Conservation (phyloP, 345 rosid genomes). For the Dipteronia dyeriana region DNA sequence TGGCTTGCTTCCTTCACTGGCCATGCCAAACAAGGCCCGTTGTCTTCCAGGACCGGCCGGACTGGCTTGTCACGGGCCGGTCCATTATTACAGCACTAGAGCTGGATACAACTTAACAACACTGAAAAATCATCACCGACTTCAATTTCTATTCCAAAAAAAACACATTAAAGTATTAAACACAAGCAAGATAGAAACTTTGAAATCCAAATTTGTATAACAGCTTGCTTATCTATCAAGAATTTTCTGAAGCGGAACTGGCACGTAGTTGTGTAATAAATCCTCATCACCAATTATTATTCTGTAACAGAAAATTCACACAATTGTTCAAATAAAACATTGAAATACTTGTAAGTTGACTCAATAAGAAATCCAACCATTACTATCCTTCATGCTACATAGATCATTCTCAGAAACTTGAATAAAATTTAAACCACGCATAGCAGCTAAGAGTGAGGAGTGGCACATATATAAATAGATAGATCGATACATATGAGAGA, state of each 20-base stretch:
- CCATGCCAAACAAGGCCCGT: too few species aligned
- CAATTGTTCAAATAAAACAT: too few species aligned
- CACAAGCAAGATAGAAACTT: background rate
- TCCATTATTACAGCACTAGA: too few species aligned
- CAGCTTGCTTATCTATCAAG: slow-evolving; percentile 93
- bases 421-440: slow-evolving; percentile 60
- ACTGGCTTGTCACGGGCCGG: too few species aligned
- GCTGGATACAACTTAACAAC: background rate
- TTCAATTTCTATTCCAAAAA: background rate
- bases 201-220: background rate
- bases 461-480: too few species aligned
- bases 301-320: background rate
- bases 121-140: background rate
- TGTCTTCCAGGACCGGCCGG: too few species aligned
- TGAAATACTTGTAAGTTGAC: slow-evolving; percentile 23
- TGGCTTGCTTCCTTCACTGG: too few species aligned
- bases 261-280: slow-evolving; percentile 61
- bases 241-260: slow-evolving; percentile 98
- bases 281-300: slow-evolving; percentile 47
- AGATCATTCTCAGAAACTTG: slow-evolving; percentile 72
- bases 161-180: too few species aligned
- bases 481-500: too few species aligned
- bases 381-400: slow-evolving; percentile 45
- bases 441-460: slow-evolving; percentile 55
- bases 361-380: slow-evolving; percentile 85